Evolutionary conservation across 768 basidiomycete species (phyloP), one percentile per base, ranked within the genome.

Genomic region (Fibroporia radiculosa): DNA sequence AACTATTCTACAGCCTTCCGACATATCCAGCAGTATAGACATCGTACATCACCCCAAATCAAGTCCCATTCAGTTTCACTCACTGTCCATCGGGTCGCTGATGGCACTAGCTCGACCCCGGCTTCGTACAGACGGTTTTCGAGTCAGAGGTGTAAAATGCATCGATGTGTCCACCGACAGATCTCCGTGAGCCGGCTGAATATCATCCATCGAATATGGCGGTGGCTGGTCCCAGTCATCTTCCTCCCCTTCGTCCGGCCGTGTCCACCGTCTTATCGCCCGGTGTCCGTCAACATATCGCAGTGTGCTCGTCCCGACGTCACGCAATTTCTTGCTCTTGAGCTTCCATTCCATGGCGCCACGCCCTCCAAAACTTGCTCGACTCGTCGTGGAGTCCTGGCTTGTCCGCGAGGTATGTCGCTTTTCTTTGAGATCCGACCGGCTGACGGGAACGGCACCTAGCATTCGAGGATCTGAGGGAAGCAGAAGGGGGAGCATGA

Each of bases 401-500:
- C 52, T 48, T 42, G 52, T 56, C 44, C 62, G 41, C 22, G 42
- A 48, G 42, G 60, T 58, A 22, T 40, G 35, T 29, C 42, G 53
- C 38, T 51, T 58, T 23, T 66, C 67, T 11, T 66, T 64, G 31
- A 62, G 49, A 8, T 64, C 49, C n/a, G 60, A 50, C 16, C 65
- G 57, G 53, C 72, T 77, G 39, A 62, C 72, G 0, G 87, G 82
- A 2, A 75, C 65, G 5, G 84, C 86, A 16, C 85, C 81, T 6
- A 93, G 69, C 61, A 88, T 71, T 29, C 79, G 78, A 25, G 84
- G 82, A 60, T 91, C 82, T 16, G 82, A 79, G 6, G 93, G 93
- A 39, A 96, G 80, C 18, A 79, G 70, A 38, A 95, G 70, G 1
- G 90, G 91, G 19, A 98, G 75, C 92, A 97, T 97, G 61, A 85